Evolutionary conservation across 1,284 basidiomycete genomes (phyloP), one percentile per base, ranked within the genome.

Genomic region (Hymenochaete sp.): DNA sequence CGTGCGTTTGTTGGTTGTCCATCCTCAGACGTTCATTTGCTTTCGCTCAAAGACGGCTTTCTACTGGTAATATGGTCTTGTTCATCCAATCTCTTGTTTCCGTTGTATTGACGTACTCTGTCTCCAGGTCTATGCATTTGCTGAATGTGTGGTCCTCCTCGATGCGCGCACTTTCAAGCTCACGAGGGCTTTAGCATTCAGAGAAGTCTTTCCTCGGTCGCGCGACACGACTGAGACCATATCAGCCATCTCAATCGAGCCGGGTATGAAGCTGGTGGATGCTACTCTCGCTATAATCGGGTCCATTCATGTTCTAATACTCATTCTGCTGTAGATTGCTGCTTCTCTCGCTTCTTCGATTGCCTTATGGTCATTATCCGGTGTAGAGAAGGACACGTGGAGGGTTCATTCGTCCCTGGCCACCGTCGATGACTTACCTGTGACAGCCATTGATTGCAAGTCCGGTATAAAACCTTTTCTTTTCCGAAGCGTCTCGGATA

Each of bases 321-420:
- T 5, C n/a, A n/a, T 5, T n/a, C 5, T 5, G 6, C 14, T n/a
- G 13, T n/a, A 89, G 86, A 75, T 88, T 51, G 73, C 83, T 38
- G 82, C 82, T 39, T 75, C 83, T 48, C 73, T 79, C 57, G 73
- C 71, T 51, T 67, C 68, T 24, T 73, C 74, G 42, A 64, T 90
- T 43, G 84, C 81, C 42, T 75, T 77, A 29, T 90, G 85, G 86
- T 72, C 72, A 22, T 67, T 83, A 40, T 83, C 83, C 25, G 79
- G 73, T 29, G 66, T 71, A 21, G 70, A 73, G 51, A 65, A 70
- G 38, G 70, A 75, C 52, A 65, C 68, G 5, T 89, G 84, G 82
- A 73, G 78, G 33, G 71, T 91, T 3, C 88, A 91, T 59, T 91
- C 89, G 2, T 82, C 83, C 14, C 71, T 91, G 8, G 57, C 71